These are phyloP conservation scores for Pichia terricola DNA, from an alignment of 1,139 yeast genomes.

Conservation along the genomic window DNA sequence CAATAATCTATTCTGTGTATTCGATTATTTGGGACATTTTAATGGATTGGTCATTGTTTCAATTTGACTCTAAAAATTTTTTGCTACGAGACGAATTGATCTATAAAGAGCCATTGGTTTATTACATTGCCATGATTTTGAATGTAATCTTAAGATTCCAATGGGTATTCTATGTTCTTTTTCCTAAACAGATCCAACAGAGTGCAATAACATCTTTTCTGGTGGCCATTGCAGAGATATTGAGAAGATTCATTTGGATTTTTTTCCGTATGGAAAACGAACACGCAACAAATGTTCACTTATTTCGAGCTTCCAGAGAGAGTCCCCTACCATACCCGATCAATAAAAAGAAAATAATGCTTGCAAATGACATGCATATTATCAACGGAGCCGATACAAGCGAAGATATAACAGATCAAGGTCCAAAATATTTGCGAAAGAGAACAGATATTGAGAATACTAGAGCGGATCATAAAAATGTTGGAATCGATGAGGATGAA, in stretches of 20 bases:
- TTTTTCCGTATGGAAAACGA: slow-evolving; percentile 92
- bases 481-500: too few species aligned
- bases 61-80: slow-evolving; percentile 47
- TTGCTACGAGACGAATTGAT: slow-evolving; percentile 66
- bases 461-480: too few species aligned
- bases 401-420: slow-evolving; percentile 9
- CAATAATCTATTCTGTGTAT: slow-evolving; percentile 59
- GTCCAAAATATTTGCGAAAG: not conserved
- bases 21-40: slow-evolving; percentile 79
- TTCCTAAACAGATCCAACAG: slow-evolving; percentile 70
- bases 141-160: slow-evolving; percentile 75
- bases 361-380: not conserved
- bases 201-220: slow-evolving; percentile 84
- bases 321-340: slow-evolving; percentile 73
- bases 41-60: slow-evolving; percentile 93
- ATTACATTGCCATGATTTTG: slow-evolving; percentile 63
- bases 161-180: slow-evolving; percentile 79
- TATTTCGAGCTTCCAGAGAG: slow-evolving; percentile 81
- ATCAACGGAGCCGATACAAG: slow-evolving; percentile 1
- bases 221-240: slow-evolving; percentile 71
- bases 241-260: slow-evolving; percentile 81
- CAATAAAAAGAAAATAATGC: not conserved
- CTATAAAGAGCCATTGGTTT: slow-evolving; percentile 47
- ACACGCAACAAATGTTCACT: slow-evolving; percentile 79
- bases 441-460: not conserved